phyloP scores from a whole-genome alignment of 176 grass and related monocot species.

The Chloris gayana region DNA sequence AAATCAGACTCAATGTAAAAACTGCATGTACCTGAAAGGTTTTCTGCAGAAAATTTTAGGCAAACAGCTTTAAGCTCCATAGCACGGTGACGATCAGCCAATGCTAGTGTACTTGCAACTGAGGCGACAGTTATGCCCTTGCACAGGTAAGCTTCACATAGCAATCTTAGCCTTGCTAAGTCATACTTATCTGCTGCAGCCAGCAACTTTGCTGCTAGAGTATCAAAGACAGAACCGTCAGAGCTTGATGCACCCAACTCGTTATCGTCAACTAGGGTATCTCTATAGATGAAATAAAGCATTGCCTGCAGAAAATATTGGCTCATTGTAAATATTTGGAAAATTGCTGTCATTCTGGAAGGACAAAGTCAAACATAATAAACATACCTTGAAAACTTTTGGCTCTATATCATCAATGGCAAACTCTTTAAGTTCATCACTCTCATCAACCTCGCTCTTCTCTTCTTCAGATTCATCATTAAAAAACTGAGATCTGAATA shows the following conservation, averaged over 20 bases:
- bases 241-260: slow-evolving; percentile 71
- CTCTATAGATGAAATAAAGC: slow-evolving; percentile 91
- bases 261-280: slow-evolving; percentile 73
- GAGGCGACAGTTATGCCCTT: slow-evolving; percentile 78
- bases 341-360: neutral
- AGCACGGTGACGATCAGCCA: slow-evolving; percentile 77
- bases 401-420: slow-evolving; percentile 79
- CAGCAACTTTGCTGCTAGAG: slow-evolving; percentile 73
- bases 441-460: slow-evolving; percentile 36
- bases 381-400: slow-evolving; percentile 86
- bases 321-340: neutral
- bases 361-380: slow-evolving; percentile 13
- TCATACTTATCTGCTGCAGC: slow-evolving; percentile 92
- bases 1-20: slow-evolving; percentile 13
- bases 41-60: slow-evolving; percentile 89
- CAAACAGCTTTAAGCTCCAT: slow-evolving; percentile 94
- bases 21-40: slow-evolving; percentile 71
- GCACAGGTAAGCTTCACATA: slow-evolving; percentile 88
- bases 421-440: slow-evolving; percentile 52
- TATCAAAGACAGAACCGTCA: slow-evolving; percentile 67
- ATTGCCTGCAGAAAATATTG: slow-evolving; percentile 59
- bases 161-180: slow-evolving; percentile 65
- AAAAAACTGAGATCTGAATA: slow-evolving; percentile 72
- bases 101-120: slow-evolving; percentile 68
- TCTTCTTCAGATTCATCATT: slow-evolving; percentile 48